Evolutionary conservation across 2,329 filamentous ascomycete genomes (phyloP), one percentile per base, ranked within the genome.

Genomic region (Trichoderma simmonsii): DNA sequence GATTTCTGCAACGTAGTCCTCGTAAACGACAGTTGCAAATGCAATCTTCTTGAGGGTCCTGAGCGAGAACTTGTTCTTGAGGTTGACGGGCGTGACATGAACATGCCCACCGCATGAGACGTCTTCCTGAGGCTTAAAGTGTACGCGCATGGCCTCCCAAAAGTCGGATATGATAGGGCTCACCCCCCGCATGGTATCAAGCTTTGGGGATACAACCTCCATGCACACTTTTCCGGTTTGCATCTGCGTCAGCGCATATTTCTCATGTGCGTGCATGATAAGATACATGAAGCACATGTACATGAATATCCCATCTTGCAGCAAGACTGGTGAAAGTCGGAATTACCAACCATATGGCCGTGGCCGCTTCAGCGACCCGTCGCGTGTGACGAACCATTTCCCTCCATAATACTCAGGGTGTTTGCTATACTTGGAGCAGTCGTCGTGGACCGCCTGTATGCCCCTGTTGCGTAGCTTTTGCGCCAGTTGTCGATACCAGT

Each of bases 131-230:
- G 80, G 80, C 64, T 79, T 79, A 73, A 83, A 83, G 75, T 82
- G 80, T n/a, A 82, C 81, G 65, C 78, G 78, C 81, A 83, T 82
- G 73, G 81, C 81, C 75, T 82, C 79, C 81, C 81, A 83, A 76
- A 83, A 83, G 73, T 82, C 80, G 72, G 79, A 77, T 72, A 83
- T 77, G 75, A 79, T 80, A 67, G 71, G 74, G 63, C 76, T 77
- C 69, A 82, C 73, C 67, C 75, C 76, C 68, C 77, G 77, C 36
- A 76, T 80, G 18, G 81, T 82, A 75, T 82, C 77, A 34, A 83
- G 78, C 54, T 77, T 79, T 62, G 81, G 81, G 59, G 81, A 83
- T 36, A 83, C 81, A 62, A 82, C 81, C 71, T 83, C 81, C 81
- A 83, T 82, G 75, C 80, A 82, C 30, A 83, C 81, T 82, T 60